phyloP scores from a whole-genome alignment of 371 early-diverging fungal genomes.

The Saksenaea vasiformis region DNA sequence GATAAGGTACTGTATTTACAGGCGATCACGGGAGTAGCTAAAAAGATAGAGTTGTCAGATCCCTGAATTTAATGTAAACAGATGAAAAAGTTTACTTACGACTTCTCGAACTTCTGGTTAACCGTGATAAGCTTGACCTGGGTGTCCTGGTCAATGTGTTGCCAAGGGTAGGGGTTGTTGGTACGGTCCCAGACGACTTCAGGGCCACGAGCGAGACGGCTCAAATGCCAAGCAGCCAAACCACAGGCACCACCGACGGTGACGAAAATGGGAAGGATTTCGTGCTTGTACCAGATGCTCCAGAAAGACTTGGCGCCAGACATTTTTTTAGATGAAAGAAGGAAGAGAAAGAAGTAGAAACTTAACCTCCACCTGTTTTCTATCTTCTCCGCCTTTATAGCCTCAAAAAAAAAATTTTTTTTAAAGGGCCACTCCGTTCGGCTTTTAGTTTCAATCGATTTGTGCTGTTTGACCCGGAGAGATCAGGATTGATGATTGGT shows the following conservation, averaged over 20 bases:
- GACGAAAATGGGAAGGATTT: conserved; percentile 53
- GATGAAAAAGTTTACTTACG: conserved; percentile 25
- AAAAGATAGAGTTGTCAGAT: background rate
- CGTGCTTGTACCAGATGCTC: conserved; percentile 57
- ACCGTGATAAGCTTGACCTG: conserved; percentile 56
- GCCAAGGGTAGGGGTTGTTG: conserved; percentile 59
- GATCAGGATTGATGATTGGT: no score
- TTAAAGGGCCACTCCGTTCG: background rate
- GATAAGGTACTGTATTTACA: conserved; percentile 21
- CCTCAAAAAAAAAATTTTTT: background rate
- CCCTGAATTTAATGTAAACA: background rate
- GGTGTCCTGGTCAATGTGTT: conserved; percentile 54
- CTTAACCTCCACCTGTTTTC: background rate
- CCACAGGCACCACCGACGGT: conserved; percentile 52
- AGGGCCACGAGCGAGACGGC: conserved; percentile 53
- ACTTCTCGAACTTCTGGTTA: conserved; percentile 57
- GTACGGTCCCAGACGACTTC: conserved; percentile 57
- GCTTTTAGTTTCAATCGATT: no score
- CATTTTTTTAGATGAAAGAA: conserved; percentile 28
- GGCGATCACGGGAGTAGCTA: conserved; percentile 33
- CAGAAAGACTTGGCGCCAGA: conserved; percentile 50
- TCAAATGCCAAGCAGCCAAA: conserved; percentile 51
- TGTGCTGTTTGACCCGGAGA: no score
- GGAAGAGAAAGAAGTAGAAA: conserved; percentile 18
- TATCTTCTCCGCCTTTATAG: background rate